These are phyloP conservation scores for Candida silvatica DNA, from an alignment of 805 yeast genomes.

Conservation along the genomic window DNA sequence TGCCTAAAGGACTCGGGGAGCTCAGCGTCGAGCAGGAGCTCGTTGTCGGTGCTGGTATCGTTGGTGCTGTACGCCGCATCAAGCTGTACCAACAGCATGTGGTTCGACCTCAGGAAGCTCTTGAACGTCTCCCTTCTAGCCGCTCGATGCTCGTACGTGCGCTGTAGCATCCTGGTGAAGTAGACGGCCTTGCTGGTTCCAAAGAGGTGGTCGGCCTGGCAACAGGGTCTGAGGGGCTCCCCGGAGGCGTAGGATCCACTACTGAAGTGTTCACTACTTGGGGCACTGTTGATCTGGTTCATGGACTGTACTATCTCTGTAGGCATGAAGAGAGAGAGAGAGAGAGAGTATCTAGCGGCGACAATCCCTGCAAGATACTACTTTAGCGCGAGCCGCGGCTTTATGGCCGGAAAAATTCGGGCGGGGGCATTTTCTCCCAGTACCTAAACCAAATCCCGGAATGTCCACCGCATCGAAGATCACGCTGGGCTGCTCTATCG, in stretches of 20 bases:
- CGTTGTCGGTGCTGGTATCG: not conserved
- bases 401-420: not conserved
- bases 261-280: not conserved
- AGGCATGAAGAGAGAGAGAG: no score
- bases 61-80: not conserved
- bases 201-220: not conserved
- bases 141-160: not conserved
- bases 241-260: not conserved
- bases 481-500: slow-evolving; percentile 54
- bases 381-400: not conserved
- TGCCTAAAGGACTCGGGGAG: not conserved
- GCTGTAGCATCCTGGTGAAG: not conserved
- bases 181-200: not conserved
- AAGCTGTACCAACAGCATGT: not conserved
- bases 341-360: no score
- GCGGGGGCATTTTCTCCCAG: not conserved
- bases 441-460: not conserved
- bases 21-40: not conserved
- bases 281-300: not conserved
- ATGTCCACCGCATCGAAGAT: slow-evolving; percentile 81
- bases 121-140: not conserved
- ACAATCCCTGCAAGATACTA: not conserved
- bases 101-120: not conserved
- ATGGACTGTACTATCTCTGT: no score
- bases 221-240: not conserved